Conservation (phyloP, 2,329 filamentous ascomycete genomes). For the Paramyrothecium sp. region DNA sequence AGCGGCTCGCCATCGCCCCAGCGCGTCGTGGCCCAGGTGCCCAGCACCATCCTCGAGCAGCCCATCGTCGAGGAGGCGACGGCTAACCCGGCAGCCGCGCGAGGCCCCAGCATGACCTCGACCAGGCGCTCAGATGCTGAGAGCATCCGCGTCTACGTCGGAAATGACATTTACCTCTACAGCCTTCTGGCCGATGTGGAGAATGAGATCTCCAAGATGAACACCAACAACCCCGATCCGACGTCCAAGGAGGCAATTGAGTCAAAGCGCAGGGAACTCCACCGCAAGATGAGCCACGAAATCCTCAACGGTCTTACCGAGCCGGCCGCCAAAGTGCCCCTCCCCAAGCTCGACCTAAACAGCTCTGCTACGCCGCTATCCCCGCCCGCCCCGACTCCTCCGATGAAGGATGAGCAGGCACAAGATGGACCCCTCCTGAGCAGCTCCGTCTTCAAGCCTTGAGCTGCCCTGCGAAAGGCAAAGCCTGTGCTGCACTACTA, state of each 20-base stretch:
- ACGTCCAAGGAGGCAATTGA: slow-evolving; percentile 16
- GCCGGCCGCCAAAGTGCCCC: background rate
- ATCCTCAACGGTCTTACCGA: slow-evolving; percentile 38
- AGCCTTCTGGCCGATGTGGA: slow-evolving; percentile 67
- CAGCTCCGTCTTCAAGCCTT: slow-evolving; percentile 46
- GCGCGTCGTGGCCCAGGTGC: slow-evolving; percentile 51
- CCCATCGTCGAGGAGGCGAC: slow-evolving; percentile 43
- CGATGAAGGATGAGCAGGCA: slow-evolving; percentile 27
- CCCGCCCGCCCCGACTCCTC: slow-evolving; percentile 33
- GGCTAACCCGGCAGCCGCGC: slow-evolving; percentile 21
- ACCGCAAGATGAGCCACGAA: slow-evolving; percentile 52
- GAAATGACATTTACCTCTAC: slow-evolving; percentile 67
- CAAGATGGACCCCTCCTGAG: slow-evolving; percentile 44
- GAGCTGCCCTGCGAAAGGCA: too few species aligned
- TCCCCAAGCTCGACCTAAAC: slow-evolving; percentile 21
- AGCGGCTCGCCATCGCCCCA: slow-evolving; percentile 48
- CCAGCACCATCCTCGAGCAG: slow-evolving; percentile 54
- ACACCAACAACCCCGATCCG: slow-evolving; percentile 15
- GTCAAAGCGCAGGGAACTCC: slow-evolving; percentile 32
- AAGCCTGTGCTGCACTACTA: too few species aligned
- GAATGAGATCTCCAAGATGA: slow-evolving; percentile 37
- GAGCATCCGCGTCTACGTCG: slow-evolving; percentile 68
- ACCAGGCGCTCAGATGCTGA: slow-evolving; percentile 47
- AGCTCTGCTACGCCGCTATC: slow-evolving; percentile 13
- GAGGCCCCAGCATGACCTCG: slow-evolving; percentile 17